Evolutionary conservation across 1,284 basidiomycete genomes (phyloP), one percentile per base, ranked within the genome.

Genomic region (Irpex sp.): DNA sequence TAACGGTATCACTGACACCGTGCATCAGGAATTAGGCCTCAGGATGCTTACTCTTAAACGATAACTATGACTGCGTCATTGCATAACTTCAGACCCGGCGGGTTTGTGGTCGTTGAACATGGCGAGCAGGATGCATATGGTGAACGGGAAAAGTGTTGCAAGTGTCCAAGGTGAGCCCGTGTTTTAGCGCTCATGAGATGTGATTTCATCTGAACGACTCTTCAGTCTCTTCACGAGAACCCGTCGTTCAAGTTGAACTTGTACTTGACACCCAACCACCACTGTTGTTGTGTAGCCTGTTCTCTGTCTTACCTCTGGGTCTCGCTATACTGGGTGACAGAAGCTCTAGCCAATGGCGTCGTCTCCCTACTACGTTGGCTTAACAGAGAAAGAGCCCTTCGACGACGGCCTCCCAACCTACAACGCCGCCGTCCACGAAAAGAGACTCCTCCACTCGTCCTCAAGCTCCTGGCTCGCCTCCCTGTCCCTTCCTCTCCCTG

Each of bases 361-460:
- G 59, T 79, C 79, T 61, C 76, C 80, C 64, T 82, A 85, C 68
- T 80, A 82, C 69, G 74, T 78, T 19, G 80, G 80, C 62, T 74
- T 65, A 81, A 79, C 73, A 78, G 82, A 73, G 62, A 81, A 81
- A 69, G 82, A 82, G 70, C 58, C 76, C 54, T 80, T 79, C 66
- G 75, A 79, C 61, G 82, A 79, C 64, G 77, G 79, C 58, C 82
- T 91, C 58, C 88, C 88, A 36, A 75, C 79, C 40, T 85, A 83
- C 67, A 62, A 47, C 64, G 82, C 85, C 62, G 85, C 86, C 7
- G 80, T 89, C 34, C 82, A 86, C 67, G 89, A 92, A 76, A 92
- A 92, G 75, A 81, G 84, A 73, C 81, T 83, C 58, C 73, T 78
- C 54, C 79, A 78, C 31, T 74, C 80, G 57, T 71, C 76, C 47